Evolutionary conservation across 371 early-diverging fungal species (phyloP), one percentile per base, ranked within the genome.

Genomic region (Mortierella sp.): DNA sequence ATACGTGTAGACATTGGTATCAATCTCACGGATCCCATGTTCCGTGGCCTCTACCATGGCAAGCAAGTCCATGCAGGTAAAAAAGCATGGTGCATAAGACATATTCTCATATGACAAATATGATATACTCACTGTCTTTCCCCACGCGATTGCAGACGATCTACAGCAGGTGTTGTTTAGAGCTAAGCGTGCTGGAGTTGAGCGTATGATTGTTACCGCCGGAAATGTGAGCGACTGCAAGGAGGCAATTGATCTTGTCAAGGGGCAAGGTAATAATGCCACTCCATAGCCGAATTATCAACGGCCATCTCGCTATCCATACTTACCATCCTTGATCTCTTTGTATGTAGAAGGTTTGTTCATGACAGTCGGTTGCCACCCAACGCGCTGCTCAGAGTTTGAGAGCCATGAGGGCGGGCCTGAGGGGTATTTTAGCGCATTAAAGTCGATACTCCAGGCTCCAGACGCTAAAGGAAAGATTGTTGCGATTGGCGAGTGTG

Each of bases 401-500:
- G 85, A 88, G n/a, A 38, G 61, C 0, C 67, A 88, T 54, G 42
- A 70, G 13, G 72, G 62, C 9, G 90, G 89, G 7, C 87, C 92
- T 1, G 83, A 90, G 14, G 85, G 62, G 1, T 95, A 94, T 62
- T 85, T 85, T 30, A 66, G 80, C 5, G 81, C 70, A 13, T 78
- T 92, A 27, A 70, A 81, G 8, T 66, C 84, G 12, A 58, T 92
- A 14, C 81, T 83, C 39, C 64, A 70, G 3, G 66, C 61, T n/a
- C 63, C 58, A 21, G 56, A 39, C 2, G 72, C 83, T 28, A 65
- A 76, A 21, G 71, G 63, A 39, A 83, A 84, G 31, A 84, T 97
- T 0, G 91, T 94, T 2, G 97, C 96, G 5, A 88, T 97, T 68
- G 97, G 97, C 39, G 97, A 97, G 72, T 95, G 94, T 64, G 97